phyloP scores from a whole-genome alignment of 164 flowering plant species.

The Saururus chinensis region DNA sequence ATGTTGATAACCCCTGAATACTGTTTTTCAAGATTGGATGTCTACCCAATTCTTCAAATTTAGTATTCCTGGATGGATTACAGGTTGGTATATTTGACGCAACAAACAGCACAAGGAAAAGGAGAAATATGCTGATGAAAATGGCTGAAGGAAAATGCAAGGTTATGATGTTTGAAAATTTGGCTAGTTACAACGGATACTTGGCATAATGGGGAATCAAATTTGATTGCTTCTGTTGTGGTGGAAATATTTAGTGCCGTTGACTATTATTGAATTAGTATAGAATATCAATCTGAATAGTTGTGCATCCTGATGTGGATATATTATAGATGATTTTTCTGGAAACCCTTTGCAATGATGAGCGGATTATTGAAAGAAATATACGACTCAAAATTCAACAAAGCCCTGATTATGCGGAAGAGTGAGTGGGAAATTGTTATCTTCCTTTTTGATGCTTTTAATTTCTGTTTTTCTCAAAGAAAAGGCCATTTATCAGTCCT shows the following conservation, averaged over 20 bases:
- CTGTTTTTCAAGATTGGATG: neutral
- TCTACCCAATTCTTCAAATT: slow-evolving; percentile 4
- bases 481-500: slow-evolving; percentile 3
- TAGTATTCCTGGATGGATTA: no score
- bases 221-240: neutral
- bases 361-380: slow-evolving; percentile 77
- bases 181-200: no score
- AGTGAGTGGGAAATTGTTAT: slow-evolving; percentile 33
- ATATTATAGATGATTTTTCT: slow-evolving; percentile 72
- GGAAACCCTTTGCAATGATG: slow-evolving; percentile 91
- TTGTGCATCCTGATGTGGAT: neutral
- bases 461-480: slow-evolving; percentile 3
- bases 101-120: slow-evolving; percentile 68
- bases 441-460: neutral
- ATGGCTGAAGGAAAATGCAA: slow-evolving; percentile 98
- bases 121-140: slow-evolving; percentile 98
- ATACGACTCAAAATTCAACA: slow-evolving; percentile 96
- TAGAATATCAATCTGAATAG: no score
- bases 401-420: slow-evolving; percentile 97
- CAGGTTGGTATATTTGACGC: slow-evolving; percentile 99
- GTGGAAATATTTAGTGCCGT: neutral
- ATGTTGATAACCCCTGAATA: neutral
- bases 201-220: neutral
- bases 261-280: neutral
- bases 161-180: slow-evolving; percentile 25